phyloP scores from a whole-genome alignment of 139 green algal genomes.

The Chlorella sp. region DNA sequence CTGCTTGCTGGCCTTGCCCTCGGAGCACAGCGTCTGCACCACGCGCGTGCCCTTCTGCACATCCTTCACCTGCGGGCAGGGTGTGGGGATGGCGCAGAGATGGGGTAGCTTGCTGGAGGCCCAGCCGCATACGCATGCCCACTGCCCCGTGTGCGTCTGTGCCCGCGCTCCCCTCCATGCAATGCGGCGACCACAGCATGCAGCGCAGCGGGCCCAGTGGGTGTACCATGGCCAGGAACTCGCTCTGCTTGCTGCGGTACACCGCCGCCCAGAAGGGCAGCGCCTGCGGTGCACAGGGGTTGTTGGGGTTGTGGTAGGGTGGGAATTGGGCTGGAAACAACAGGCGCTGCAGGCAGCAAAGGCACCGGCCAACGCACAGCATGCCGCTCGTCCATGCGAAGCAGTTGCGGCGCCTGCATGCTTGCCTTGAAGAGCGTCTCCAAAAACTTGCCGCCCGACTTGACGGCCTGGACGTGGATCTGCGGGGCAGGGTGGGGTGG shows the following conservation, averaged over 20 bases:
- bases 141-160: too few relatives aligned
- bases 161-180: too few relatives aligned
- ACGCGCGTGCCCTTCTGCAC: constrained; percentile 48
- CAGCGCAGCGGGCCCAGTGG: neutral
- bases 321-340: too few relatives aligned
- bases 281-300: neutral
- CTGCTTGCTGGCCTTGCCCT: constrained; percentile 42
- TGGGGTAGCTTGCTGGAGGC: neutral
- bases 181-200: too few relatives aligned
- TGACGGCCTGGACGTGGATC: constrained; percentile 31
- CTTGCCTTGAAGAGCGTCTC: constrained; percentile 20
- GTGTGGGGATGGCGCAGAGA: neutral
- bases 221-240: too few relatives aligned
- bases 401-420: too few relatives aligned
- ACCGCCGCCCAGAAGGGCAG: neutral
- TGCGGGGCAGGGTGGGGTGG: neutral
- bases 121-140: neutral
- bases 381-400: too few relatives aligned
- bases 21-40: constrained; percentile 46
- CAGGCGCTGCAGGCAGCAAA: too few relatives aligned
- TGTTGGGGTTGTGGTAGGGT: too few relatives aligned
- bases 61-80: constrained; percentile 30
- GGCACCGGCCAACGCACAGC: too few relatives aligned
- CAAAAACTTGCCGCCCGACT: constrained; percentile 38
- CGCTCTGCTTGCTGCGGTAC: too few relatives aligned